phyloP scores from a whole-genome alignment of 1,284 basidiomycete genomes.

The Pseudozyma pruni region DNA sequence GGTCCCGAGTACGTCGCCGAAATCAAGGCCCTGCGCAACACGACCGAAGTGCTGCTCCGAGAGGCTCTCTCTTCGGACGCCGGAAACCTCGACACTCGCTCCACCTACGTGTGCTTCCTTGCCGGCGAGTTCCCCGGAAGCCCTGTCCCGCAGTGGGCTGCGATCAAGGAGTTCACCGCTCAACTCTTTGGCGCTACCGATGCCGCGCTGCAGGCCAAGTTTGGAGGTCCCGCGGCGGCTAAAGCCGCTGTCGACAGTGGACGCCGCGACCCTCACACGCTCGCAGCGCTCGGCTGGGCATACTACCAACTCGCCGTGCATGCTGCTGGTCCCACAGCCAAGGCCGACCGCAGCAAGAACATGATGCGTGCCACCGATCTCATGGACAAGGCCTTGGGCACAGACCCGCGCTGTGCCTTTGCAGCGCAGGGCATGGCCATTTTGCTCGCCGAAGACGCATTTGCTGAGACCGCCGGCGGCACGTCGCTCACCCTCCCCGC shows the following conservation, averaged over 20 bases:
- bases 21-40: slow-evolving; percentile 46
- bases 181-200: slow-evolving; percentile 56
- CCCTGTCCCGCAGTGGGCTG: slow-evolving; percentile 57
- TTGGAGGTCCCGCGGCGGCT: slow-evolving; percentile 54
- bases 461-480: slow-evolving; percentile 51
- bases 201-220: slow-evolving; percentile 41
- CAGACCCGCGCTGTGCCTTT: slow-evolving; percentile 59
- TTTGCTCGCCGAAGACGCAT: slow-evolving; percentile 61
- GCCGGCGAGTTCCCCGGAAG: slow-evolving; percentile 62
- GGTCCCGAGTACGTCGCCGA: slow-evolving; percentile 26
- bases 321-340: slow-evolving; percentile 48
- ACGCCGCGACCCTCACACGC: slow-evolving; percentile 59
- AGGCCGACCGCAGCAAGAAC: slow-evolving; percentile 58
- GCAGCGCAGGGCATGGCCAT: slow-evolving; percentile 66
- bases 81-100: slow-evolving; percentile 61
- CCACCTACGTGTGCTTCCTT: slow-evolving; percentile 64
- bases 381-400: slow-evolving; percentile 62
- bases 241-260: slow-evolving; percentile 53
- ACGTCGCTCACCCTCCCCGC: slow-evolving; percentile 28
- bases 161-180: slow-evolving; percentile 64
- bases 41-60: slow-evolving; percentile 56
- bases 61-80: slow-evolving; percentile 63
- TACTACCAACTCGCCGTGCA: slow-evolving; percentile 65
- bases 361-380: slow-evolving; percentile 64
- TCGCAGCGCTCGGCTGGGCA: slow-evolving; percentile 63